These are phyloP conservation scores for Moesziomyces parantarcticus DNA, from an alignment of 1,284 basidiomycete genomes.

Conservation along the genomic window DNA sequence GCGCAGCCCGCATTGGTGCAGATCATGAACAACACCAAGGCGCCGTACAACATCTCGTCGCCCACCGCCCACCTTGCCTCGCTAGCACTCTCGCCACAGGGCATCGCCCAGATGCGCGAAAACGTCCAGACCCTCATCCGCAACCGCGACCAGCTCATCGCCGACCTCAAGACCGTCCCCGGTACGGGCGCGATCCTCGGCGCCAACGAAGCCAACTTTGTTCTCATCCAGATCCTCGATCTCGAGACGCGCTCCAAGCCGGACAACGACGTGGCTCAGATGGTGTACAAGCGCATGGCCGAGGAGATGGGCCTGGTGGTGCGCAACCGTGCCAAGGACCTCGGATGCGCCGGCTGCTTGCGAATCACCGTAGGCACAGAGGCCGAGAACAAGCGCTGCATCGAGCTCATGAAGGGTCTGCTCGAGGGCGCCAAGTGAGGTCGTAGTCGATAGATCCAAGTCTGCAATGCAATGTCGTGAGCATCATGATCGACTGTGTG, in stretches of 20 bases:
- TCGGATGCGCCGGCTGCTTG: constrained; percentile 87
- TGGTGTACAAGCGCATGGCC: constrained; percentile 84
- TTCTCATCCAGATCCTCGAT: constrained; percentile 82
- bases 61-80: constrained; percentile 87
- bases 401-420: constrained; percentile 55
- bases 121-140: constrained; percentile 76
- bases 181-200: constrained; percentile 79
- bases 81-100: constrained; percentile 78
- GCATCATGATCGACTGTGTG: background rate
- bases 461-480: constrained; percentile 1
- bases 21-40: constrained; percentile 94
- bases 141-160: constrained; percentile 74
- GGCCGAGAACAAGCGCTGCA: constrained; percentile 73
- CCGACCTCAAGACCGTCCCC: constrained; percentile 70
- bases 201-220: constrained; percentile 89
- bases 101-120: constrained; percentile 76
- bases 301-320: constrained; percentile 88
- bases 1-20: constrained; percentile 90
- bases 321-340: constrained; percentile 85
- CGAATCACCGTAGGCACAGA: constrained; percentile 89
- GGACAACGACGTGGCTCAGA: constrained; percentile 78
- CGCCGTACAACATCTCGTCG: constrained; percentile 95
- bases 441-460: background rate
- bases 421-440: constrained; percentile 29
- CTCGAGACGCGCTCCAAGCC: constrained; percentile 69